Percentiles rank a stretch among this genome's conserved stretches.
phyloP scores from a whole-genome alignment of 2,329 filamentous ascomycete species.

The Aspergillus pseudonomiae region DNA sequence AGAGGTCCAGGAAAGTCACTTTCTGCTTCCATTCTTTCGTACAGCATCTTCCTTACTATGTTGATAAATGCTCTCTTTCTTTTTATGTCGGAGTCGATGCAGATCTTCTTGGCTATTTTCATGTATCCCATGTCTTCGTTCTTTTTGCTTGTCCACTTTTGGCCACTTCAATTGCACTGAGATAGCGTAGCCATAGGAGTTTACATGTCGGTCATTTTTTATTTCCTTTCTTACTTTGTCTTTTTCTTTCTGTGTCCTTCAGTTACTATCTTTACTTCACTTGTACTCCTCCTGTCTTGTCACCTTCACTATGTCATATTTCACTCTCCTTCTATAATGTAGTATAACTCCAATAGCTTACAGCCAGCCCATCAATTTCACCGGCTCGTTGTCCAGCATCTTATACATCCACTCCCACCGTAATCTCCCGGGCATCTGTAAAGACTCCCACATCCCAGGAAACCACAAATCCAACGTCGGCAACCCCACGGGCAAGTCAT shows the following conservation, averaged over 20 bases:
- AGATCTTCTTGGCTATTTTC: conserved; percentile 11
- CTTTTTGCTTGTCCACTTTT: conserved; percentile 7
- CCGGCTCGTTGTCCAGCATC: conserved; percentile 37
- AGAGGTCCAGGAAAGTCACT: not conserved
- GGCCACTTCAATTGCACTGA: conserved; percentile 15
- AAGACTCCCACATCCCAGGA: conserved; percentile 14
- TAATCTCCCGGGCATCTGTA: conserved; percentile 26
- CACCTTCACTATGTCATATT: conserved; percentile 10
- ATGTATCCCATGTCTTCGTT: conserved; percentile 12
- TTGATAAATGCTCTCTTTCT: conserved; percentile 2
- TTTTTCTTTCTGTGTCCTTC: not conserved
- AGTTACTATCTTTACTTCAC: not conserved
- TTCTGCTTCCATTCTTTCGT: not conserved
- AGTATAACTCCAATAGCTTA: conserved; percentile 30
- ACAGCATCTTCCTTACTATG: conserved; percentile 1
- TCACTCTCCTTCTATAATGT: conserved; percentile 20
- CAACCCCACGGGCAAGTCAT: conserved; percentile 27
- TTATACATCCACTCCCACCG: conserved; percentile 47
- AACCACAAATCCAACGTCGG: conserved; percentile 32
- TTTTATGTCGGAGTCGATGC: conserved; percentile 2
- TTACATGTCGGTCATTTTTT: conserved; percentile 16
- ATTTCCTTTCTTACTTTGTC: not conserved
- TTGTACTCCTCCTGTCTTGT: conserved; percentile 7
- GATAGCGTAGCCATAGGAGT: conserved; percentile 20
- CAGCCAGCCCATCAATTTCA: conserved; percentile 37